Evolutionary conservation across 1,284 basidiomycete species (phyloP), one percentile per base, ranked within the genome.

Genomic region (Ustilago xerochloae): DNA sequence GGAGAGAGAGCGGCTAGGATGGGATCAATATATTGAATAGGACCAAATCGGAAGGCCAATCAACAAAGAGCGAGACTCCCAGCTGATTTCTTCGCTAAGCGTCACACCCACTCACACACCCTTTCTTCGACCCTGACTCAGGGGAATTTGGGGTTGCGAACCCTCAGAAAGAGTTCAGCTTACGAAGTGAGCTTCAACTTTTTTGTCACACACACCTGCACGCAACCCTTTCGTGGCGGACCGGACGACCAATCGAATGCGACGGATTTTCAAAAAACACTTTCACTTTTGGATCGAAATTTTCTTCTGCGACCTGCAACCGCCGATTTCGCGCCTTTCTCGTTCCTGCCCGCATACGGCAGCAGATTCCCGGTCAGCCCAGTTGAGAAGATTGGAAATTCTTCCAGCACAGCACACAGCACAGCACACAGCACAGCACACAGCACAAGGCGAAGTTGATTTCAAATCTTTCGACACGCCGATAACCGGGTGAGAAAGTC

Each of bases 161-260:
- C n/a, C n/a, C n/a, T n/a, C n/a, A n/a, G n/a, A n/a, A n/a, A 18
- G 39, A 15, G 32, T 43, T 53, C 62, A 58, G 63, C 63, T 64
- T 58, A 64, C 63, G 41, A 64, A 64, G 48, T n/a, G 24, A 35
- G 20, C 38, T 43, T 29, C 24, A 12, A 4, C 20, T 36, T 30
- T 33, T 49, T 35, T 32, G 47, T n/a, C n/a, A 26, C 22, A 26
- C 41, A 43, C 15, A 20, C n/a, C 18, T 9, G 41, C 41, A 43
- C 10, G 38, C 41, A 43, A 13, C 22, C 41, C 22, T 43, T 43
- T 24, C 41, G 24, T 26, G 41, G 13, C 41, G 13, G 22, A 43
- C 41, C 41, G 41, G 32, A 33, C 10, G 41, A 6, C 58, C 58
- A 61, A 61, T 61, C 20, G 43, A 22, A 43, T 6, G 26, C 41